These are phyloP conservation scores for Lablab purpureus DNA, from an alignment of 306 rosid species.

Conservation along the genomic window DNA sequence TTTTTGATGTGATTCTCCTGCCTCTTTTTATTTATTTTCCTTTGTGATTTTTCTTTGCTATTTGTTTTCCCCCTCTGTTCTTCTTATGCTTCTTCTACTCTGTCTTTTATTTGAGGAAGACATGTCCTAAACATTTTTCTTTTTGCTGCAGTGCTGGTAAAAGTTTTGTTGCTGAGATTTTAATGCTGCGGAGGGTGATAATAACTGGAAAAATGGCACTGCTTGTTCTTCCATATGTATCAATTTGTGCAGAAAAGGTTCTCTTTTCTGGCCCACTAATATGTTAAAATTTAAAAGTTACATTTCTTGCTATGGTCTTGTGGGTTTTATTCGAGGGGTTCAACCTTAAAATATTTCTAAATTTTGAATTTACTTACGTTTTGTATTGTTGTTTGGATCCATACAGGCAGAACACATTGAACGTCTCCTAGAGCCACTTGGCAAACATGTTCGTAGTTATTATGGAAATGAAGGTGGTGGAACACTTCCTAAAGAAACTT, in stretches of 20 bases:
- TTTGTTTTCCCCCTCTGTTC: slow-evolving; percentile 1
- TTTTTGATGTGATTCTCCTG: neutral
- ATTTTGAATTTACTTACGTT: slow-evolving; percentile 7
- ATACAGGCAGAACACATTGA: slow-evolving; percentile 94
- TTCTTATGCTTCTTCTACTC: neutral
- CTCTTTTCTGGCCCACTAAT: slow-evolving; percentile 15
- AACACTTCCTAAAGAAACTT: slow-evolving; percentile 92
- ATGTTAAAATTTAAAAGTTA: neutral
- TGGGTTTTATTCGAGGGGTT: slow-evolving; percentile 34
- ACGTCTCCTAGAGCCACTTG: slow-evolving; percentile 90
- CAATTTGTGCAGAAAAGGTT: slow-evolving; percentile 98
- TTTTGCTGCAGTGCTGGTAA: slow-evolving; percentile 89
- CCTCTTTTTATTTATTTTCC: slow-evolving; percentile 1
- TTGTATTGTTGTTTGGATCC: slow-evolving; percentile 41
- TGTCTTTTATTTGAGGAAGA: slow-evolving; percentile 28
- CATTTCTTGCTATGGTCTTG: slow-evolving; percentile 30
- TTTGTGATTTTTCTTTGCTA: neutral
- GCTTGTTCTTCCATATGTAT: slow-evolving; percentile 97
- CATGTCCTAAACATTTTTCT: slow-evolving; percentile 47
- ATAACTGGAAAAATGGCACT: slow-evolving; percentile 86
- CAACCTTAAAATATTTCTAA: slow-evolving; percentile 22
- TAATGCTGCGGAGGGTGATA: slow-evolving; percentile 85
- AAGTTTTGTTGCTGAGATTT: slow-evolving; percentile 97
- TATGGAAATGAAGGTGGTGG: slow-evolving; percentile 98
- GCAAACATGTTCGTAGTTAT: slow-evolving; percentile 94